These are phyloP conservation scores for Helicosporidium sp. DNA, from an alignment of 139 green algal species.

Conservation along the genomic window DNA sequence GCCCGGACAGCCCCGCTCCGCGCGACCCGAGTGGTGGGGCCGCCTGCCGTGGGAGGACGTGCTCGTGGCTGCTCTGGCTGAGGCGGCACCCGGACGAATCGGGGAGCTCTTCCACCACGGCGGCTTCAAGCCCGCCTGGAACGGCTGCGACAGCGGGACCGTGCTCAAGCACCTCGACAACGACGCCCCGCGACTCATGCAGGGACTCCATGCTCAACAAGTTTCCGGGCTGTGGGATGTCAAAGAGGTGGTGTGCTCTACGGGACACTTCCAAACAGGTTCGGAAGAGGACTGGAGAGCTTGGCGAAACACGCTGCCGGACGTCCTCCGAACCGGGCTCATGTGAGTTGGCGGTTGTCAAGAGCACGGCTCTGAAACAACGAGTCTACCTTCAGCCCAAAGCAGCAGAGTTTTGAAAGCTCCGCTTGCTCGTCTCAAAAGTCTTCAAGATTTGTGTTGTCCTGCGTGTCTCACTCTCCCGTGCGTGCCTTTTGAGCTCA, in stretches of 20 bases:
- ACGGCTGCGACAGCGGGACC: conserved; percentile 5
- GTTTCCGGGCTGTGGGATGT: conserved; percentile 10
- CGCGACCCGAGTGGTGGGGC: conserved; percentile 19
- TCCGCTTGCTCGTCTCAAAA: too few relatives aligned
- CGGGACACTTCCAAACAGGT: conserved; percentile 2
- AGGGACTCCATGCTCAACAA: conserved; percentile 13
- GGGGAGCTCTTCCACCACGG: conserved; percentile 16
- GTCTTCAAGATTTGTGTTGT: too few relatives aligned
- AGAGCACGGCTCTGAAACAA: too few relatives aligned
- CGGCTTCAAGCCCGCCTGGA: conserved; percentile 20
- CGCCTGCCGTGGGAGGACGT: conserved; percentile 44
- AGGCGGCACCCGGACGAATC: not conserved
- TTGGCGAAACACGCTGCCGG: conserved; percentile 19
- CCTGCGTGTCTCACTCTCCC: too few relatives aligned
- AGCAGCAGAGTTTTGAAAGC: too few relatives aligned
- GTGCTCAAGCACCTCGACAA: conserved; percentile 26
- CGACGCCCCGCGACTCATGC: conserved; percentile 9
- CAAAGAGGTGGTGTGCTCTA: conserved; percentile 9
- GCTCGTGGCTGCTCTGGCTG: conserved; percentile 16
- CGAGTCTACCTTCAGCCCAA: too few relatives aligned
- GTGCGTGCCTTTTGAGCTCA: too few relatives aligned
- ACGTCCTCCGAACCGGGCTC: conserved; percentile 9
- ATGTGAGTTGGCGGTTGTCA: too few relatives aligned
- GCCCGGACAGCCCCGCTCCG: too few relatives aligned
- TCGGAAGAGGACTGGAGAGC: conserved; percentile 7